Base-by-base conservation (phyloP, 2,329 filamentous ascomycete genomes). In the Hyphodiscus sp. region DNA sequence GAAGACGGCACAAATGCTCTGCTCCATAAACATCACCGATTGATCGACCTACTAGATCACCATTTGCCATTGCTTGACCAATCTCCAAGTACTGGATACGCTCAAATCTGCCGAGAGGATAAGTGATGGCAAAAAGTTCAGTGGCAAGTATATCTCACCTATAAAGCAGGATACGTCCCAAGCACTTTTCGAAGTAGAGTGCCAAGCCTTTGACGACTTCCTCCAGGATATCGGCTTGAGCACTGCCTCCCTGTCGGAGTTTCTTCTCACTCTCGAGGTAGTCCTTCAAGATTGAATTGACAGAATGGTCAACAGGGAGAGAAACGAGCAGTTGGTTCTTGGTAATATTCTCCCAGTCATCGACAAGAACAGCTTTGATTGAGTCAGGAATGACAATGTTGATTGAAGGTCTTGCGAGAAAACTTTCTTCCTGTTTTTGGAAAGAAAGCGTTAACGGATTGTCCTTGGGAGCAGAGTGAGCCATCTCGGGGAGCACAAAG, bases 291-390 rank as follows among this genome's bases (percentile, higher is more conserved):
- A 99, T 89, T 60, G 82, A 74, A 59, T 80, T 82, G 55, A 94
- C 89, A 1, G 92, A 83, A 49, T 86, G 81, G 26, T 79, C 76
- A 46, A 90, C 85, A 0, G 94, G 94, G 16, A 99, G 76, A 1
- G 89, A 85, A 30, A 96, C 89, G 3, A 97, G 83, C 67, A 92
- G 89, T 62, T 90, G 83, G 68, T 95, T 94, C 74, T 96, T 97
- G 53, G 94, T 99, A 57, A 99, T 85, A 64, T 96, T 95, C 71
- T 99, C 94, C 94, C 94, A 99, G 70, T 99, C 94, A 68, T 99
- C 94, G 20, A 99, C 94, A 2, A 99, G 82, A 58, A 95, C 80
- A 16, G 88, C 89, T 74, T 97, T 96, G 61, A 99, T 78, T 60
- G 87, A 83, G 67, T 97, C 94, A 0, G 94, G 91, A 59, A 97